These are phyloP conservation scores for Penicillium ochrochloron DNA, from an alignment of 495 filamentous ascomycete species.

Conservation along the genomic window DNA sequence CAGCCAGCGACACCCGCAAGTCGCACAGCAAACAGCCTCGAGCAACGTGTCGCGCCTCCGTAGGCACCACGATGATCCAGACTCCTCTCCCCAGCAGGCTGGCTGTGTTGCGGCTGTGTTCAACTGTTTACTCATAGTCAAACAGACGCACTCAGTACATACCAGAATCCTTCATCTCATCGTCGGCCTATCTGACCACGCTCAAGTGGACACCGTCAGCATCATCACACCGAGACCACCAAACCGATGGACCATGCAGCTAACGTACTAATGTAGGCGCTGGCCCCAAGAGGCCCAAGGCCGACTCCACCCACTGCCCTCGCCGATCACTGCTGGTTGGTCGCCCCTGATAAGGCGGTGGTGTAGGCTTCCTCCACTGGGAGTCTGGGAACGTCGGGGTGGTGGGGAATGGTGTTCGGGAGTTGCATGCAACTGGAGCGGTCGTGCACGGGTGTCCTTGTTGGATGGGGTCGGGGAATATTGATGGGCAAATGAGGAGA, in stretches of 20 bases:
- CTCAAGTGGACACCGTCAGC: slow-evolving; percentile 7
- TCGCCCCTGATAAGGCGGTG: slow-evolving; percentile 18
- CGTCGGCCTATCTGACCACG: slow-evolving; percentile 3
- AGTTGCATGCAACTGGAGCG: slow-evolving; percentile 8
- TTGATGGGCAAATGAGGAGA: slow-evolving; percentile 23
- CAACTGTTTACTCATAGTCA: neutral
- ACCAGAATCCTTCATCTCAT: neutral
- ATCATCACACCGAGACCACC: slow-evolving; percentile 12
- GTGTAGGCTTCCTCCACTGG: slow-evolving; percentile 11
- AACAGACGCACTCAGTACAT: neutral
- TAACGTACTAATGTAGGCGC: neutral
- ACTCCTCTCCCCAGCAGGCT: neutral
- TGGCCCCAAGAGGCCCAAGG: slow-evolving; percentile 17
- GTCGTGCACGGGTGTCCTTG: slow-evolving; percentile 1
- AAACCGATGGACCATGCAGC: slow-evolving; percentile 16
- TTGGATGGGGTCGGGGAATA: slow-evolving; percentile 25
- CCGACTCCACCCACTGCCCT: slow-evolving; percentile 14
- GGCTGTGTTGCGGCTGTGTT: slow-evolving; percentile 3
- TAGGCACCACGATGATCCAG: slow-evolving; percentile 3
- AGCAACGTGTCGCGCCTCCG: slow-evolving; percentile 17
- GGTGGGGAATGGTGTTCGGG: slow-evolving; percentile 4
- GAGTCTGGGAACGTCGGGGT: slow-evolving; percentile 7
- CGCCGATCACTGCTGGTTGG: slow-evolving; percentile 29
- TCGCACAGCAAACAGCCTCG: slow-evolving; percentile 13
- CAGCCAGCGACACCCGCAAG: neutral